A percentile compares a stretch with the other conserved stretches of the same genome.
These are phyloP conservation scores for Ensete ventricosum DNA, from an alignment of 176 grass and related monocot genomes.

Conservation along the genomic window DNA sequence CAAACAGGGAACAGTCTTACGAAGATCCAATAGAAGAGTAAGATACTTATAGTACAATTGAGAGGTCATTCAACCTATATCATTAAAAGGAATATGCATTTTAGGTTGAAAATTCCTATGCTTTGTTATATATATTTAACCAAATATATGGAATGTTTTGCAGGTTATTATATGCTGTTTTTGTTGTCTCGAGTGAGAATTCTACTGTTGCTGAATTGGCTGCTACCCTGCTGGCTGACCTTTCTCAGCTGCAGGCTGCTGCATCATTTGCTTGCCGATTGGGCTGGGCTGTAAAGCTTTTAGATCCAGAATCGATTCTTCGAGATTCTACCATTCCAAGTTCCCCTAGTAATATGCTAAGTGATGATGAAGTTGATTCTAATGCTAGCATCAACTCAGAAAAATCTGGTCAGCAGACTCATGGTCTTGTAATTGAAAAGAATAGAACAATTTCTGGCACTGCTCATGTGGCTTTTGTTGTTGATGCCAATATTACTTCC, in stretches of 20 bases:
- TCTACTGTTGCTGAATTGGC: slow-evolving; percentile 94
- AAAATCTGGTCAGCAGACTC: slow-evolving; percentile 51
- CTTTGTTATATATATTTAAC: neutral
- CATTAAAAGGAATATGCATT: neutral
- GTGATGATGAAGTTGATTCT: slow-evolving; percentile 91
- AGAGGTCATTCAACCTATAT: neutral
- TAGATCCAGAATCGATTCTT: slow-evolving; percentile 65
- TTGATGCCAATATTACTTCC: slow-evolving; percentile 98
- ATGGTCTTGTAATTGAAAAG: slow-evolving; percentile 41
- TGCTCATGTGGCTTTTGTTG: slow-evolving; percentile 86
- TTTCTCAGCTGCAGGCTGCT: slow-evolving; percentile 76
- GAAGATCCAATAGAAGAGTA: slow-evolving; percentile 99
- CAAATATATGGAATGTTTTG: slow-evolving; percentile 18
- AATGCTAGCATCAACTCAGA: slow-evolving; percentile 82
- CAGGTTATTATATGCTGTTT: slow-evolving; percentile 94
- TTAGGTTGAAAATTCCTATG: neutral
- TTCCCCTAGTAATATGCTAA: slow-evolving; percentile 63
- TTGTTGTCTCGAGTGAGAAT: slow-evolving; percentile 95
- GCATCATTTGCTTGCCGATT: slow-evolving; percentile 92
- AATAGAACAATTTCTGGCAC: slow-evolving; percentile 54
- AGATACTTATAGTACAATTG: slow-evolving; percentile 18
- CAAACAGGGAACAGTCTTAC: slow-evolving; percentile 93
- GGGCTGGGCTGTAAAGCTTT: slow-evolving; percentile 83
- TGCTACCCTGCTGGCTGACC: slow-evolving; percentile 79
- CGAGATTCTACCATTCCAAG: slow-evolving; percentile 35